Base-by-base conservation (phyloP, 1,284 basidiomycete genomes). In the Cronartium quercuum region DNA sequence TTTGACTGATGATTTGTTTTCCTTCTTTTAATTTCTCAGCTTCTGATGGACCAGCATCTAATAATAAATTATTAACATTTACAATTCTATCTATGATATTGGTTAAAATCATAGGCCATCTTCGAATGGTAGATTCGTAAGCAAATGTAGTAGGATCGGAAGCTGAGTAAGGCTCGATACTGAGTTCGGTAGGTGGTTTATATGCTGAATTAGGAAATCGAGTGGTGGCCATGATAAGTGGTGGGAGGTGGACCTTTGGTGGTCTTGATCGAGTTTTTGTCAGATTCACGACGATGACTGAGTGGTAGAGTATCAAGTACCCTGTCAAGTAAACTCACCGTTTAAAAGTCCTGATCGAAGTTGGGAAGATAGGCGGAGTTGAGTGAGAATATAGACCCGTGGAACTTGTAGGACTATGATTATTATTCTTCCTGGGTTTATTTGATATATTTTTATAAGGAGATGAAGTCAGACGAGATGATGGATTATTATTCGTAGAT, bases 71-170 rank as follows among this genome's bases (percentile, higher is more conserved):
- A 41, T 73, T 73, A 37, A 24, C n/a, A 12, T 21, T 29, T 4
- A 73, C 63, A 18, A 93, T 82, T 63, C 87, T 86, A 80, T 91
- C 89, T 77, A 93, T 88, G 74, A 91, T 85, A 75, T 86, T 86
- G 6, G 92, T 92, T 64, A 94, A 84, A 78, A 95, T 97, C 40
- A 90, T 85, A 0, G 95, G 95, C 95, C 95, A 98, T 75, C 92
- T 85, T 81, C 85, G 85, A 68, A 84, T 78, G 7, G 87, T 84
- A 2, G 87, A 87, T 63, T 86, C 84, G 76, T 86, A 88, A 66
- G 87, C 90, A 75, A 81, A 82, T 2, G 71, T 60, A 40, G 40
- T 1, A 0, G 15, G 21, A 10, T 66, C 40, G 1, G 55, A 75
- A 38, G 64, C 44, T 60, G 64, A 66, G 42, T 75, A 67, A 44